Base-by-base conservation (phyloP, 2,329 filamentous ascomycete species). In the Meredithiella fracta region DNA sequence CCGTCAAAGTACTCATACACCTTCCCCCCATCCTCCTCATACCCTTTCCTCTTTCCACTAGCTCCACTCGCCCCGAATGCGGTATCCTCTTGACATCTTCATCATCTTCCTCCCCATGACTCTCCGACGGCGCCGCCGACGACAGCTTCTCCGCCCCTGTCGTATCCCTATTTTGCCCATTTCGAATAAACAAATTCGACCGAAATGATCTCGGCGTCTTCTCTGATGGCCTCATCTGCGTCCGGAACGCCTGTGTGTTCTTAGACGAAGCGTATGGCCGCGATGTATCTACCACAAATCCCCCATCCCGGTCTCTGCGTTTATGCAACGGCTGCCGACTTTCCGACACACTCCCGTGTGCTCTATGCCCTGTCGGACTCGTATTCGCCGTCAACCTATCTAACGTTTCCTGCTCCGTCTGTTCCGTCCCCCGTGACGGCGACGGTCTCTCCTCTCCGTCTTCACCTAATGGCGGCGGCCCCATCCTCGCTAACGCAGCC, bases 1-100 rank as follows among this genome's bases (percentile, higher is more conserved):
- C 92, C 92, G 47, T 86, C 79, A 64, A 96, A 97, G 67, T 95
- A 95, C 66, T 97, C 80, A 68, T 91, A 85, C 63, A 96, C 95
- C 61, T 77, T 83, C 53, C 86, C 82, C 56, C 78, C 65, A 73
- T 68, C 1, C 58, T 26, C 29, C 53, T 57, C 8, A 51, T 68
- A 23, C 67, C 61, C 49, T 70, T 70, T 25, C 70, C 68, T 47
- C 64, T 57, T 54, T 50, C 9, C 20, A 14, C 17, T 25, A 26
- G n/a, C n/a, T n/a, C 15, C 31, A 44, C 63, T 55, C 15, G 59
- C 57, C 65, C 61, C 42, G 66, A 65, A 6, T 64, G 66, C 14
- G 59, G 47, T 74, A n/a, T 68, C 64, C 1, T 72, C 71, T 42
- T 72, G 7, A 57, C 52, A 38, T 58, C 53, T 26, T 55, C 53